A percentile compares a stretch with the other conserved stretches of the same genome.
Conservation (phyloP, 2,329 filamentous ascomycete genomes). For the Plectosphaerella plurivora region DNA sequence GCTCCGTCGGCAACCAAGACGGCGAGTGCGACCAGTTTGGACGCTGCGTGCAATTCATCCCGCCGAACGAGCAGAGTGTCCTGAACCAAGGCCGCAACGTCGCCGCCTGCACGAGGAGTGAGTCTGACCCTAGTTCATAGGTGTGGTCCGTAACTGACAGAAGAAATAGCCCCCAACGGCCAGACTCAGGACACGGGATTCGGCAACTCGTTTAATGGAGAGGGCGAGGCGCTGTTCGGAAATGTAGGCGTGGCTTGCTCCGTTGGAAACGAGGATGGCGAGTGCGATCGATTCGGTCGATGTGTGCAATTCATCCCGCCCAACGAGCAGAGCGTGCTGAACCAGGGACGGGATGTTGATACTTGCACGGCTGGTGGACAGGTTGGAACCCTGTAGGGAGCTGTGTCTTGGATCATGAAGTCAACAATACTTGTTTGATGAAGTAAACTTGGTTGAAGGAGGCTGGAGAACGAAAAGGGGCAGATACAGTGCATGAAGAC, state of each 20-base stretch:
- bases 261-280: conserved; percentile 5
- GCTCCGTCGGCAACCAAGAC: conserved; percentile 3
- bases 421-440: too few species aligned
- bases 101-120: neutral
- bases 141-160: neutral
- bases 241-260: conserved; percentile 5
- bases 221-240: conserved; percentile 7
- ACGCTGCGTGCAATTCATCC: neutral
- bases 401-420: too few species aligned
- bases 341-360: conserved; percentile 4
- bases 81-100: neutral
- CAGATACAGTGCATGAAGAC: neutral
- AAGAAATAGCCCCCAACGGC: neutral
- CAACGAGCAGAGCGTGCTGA: conserved; percentile 4
- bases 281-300: conserved; percentile 7
- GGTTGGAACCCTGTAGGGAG: conserved; percentile 2
- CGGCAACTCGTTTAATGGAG: conserved; percentile 4
- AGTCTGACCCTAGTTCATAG: neutral
- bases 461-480: too few species aligned
- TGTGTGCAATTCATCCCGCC: conserved; percentile 5
- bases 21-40: conserved; percentile 2
- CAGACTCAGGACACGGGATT: neutral
- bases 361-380: conserved; percentile 7
- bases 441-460: too few species aligned
- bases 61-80: neutral